These are phyloP conservation scores for Oligophagozyma castellii DNA, from an alignment of 1,139 yeast genomes.

Conservation along the genomic window DNA sequence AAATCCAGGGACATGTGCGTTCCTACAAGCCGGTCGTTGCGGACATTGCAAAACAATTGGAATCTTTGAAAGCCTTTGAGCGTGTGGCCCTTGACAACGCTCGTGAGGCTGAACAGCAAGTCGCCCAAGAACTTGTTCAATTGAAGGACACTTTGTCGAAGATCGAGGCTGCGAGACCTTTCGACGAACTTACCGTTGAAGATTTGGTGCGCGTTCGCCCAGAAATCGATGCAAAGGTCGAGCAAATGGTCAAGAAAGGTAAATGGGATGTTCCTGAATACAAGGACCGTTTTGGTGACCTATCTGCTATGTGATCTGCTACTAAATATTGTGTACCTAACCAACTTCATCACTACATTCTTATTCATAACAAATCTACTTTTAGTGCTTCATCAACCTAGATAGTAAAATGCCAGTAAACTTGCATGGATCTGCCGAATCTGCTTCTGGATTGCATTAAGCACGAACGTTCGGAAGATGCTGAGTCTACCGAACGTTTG, in stretches of 20 bases:
- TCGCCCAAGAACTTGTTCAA: constrained; percentile 71
- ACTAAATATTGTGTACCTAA: too few relatives aligned
- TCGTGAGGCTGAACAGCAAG: constrained; percentile 80
- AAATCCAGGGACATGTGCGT: constrained; percentile 64
- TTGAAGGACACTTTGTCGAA: constrained; percentile 80
- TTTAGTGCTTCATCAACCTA: too few relatives aligned
- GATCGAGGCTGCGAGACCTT: constrained; percentile 95
- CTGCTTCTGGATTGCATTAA: constrained; percentile 32
- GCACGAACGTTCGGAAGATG: constrained; percentile 48
- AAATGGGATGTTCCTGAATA: constrained; percentile 98
- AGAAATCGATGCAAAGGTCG: constrained; percentile 91
- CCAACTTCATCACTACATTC: too few relatives aligned
- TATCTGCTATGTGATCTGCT: constrained; percentile 68
- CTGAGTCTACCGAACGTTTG: constrained; percentile 37
- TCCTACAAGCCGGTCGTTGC: constrained; percentile 71
- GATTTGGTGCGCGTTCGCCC: constrained; percentile 94
- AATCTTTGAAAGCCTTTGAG: constrained; percentile 88
- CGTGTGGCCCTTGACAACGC: constrained; percentile 94
- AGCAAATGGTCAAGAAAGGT: constrained; percentile 91
- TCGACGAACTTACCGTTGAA: constrained; percentile 90
- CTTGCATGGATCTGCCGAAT: too few relatives aligned
- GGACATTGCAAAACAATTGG: constrained; percentile 80
- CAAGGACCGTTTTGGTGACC: constrained; percentile 93
- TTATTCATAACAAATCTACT: too few relatives aligned
- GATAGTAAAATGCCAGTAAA: too few relatives aligned